These are phyloP conservation scores for Aschersonia sp. DNA, from an alignment of 2,329 filamentous ascomycete species.

Conservation along the genomic window DNA sequence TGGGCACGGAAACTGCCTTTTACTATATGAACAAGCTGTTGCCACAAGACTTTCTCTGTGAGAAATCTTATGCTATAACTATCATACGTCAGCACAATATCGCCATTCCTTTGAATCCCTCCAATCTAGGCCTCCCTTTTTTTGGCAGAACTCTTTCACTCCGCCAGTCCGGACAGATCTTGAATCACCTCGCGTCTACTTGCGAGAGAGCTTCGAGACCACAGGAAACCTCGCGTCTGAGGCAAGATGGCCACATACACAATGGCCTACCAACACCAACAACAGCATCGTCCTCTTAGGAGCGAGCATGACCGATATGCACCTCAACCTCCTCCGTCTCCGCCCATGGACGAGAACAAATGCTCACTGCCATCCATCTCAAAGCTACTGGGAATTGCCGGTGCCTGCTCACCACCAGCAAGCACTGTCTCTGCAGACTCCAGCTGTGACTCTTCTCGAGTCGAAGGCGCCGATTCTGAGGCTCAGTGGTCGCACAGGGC, in stretches of 20 bases:
- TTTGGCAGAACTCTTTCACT: no score
- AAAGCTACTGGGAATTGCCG: conserved; percentile 70
- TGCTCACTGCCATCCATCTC: conserved; percentile 90
- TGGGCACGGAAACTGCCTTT: neutral
- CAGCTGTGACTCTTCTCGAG: conserved; percentile 20
- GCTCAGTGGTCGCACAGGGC: neutral
- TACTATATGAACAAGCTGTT: conserved; percentile 3
- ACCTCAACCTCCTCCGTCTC: conserved; percentile 56
- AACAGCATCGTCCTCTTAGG: conserved; percentile 9
- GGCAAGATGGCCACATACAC: conserved; percentile 10
- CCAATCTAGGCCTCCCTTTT: no score
- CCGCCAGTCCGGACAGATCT: no score
- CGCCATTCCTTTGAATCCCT: no score
- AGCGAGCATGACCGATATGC: conserved; percentile 20
- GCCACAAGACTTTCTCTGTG: neutral
- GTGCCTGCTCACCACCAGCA: conserved; percentile 47
- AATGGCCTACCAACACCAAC: conserved; percentile 13
- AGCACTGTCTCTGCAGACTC: conserved; percentile 38
- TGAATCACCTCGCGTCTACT: no score
- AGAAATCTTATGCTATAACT: neutral
- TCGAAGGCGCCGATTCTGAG: conserved; percentile 12
- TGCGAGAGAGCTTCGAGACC: neutral
- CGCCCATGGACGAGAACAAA: conserved; percentile 63
- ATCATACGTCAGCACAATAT: neutral
- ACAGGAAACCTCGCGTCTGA: neutral